phyloP scores from a whole-genome alignment of 2,329 filamentous ascomycete genomes.

The Capronia coronata region DNA sequence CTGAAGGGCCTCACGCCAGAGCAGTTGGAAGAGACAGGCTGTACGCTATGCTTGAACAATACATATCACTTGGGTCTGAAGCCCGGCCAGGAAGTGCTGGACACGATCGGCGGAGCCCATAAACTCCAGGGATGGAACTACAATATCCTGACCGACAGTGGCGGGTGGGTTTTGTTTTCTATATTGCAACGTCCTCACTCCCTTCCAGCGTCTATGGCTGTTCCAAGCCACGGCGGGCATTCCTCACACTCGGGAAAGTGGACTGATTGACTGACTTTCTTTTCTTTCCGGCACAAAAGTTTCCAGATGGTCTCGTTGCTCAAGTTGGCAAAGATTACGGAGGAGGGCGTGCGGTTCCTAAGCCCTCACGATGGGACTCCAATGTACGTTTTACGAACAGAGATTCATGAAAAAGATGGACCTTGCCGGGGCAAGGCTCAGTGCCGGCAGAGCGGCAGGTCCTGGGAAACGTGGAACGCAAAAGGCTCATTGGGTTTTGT shows the following conservation, averaged over 20 bases:
- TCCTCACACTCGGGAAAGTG: neutral
- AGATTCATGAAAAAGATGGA: no score
- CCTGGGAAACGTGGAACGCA: neutral
- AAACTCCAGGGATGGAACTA: slow-evolving; percentile 90
- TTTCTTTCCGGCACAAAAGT: no score
- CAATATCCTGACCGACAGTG: slow-evolving; percentile 76
- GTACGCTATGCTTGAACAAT: slow-evolving; percentile 90
- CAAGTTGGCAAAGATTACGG: slow-evolving; percentile 86
- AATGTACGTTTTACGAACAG: slow-evolving; percentile 54
- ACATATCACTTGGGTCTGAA: slow-evolving; percentile 95
- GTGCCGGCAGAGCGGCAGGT: no score
- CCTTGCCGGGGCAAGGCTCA: no score
- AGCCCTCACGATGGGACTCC: slow-evolving; percentile 90
- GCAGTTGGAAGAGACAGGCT: slow-evolving; percentile 83
- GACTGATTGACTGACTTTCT: slow-evolving; percentile 27
- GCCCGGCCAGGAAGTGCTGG: slow-evolving; percentile 82
- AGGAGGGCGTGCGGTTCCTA: slow-evolving; percentile 92
- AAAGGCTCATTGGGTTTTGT: neutral
- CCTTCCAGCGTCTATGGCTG: neutral
- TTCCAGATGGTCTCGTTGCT: slow-evolving; percentile 99
- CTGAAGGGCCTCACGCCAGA: slow-evolving; percentile 90
- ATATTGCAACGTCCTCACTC: slow-evolving; percentile 6
- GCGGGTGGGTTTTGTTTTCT: slow-evolving; percentile 38
- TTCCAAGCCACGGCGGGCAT: no score
- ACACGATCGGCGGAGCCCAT: slow-evolving; percentile 84